Conservation (phyloP, 768 basidiomycete genomes). For the Porpolomopsis calyptriformis region DNA sequence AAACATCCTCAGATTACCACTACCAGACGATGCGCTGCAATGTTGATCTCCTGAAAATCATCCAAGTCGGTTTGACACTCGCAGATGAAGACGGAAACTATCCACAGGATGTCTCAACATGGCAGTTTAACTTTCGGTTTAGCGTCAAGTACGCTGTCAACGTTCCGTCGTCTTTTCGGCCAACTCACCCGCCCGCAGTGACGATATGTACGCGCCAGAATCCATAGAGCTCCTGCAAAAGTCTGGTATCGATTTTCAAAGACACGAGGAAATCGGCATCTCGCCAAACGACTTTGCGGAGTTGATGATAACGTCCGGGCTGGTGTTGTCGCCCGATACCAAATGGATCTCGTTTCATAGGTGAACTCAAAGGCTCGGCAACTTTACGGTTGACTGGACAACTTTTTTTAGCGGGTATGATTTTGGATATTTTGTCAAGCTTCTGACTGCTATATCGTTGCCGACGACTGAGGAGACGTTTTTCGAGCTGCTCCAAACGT, state of each 20-base stretch:
- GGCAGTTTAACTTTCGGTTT: conserved; percentile 99
- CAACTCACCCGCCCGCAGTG: conserved; percentile 34
- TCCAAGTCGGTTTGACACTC: conserved; percentile 92
- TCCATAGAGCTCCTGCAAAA: conserved; percentile 91
- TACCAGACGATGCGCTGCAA: conserved; percentile 99
- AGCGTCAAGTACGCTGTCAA: conserved; percentile 59
- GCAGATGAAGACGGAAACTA: conserved; percentile 90
- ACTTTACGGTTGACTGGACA: background rate
- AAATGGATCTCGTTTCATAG: conserved; percentile 98
- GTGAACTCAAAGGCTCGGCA: conserved; percentile 38
- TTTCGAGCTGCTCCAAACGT: conserved; percentile 74
- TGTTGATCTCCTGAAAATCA: conserved; percentile 95
- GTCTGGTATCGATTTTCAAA: conserved; percentile 90
- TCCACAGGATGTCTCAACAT: conserved; percentile 83
- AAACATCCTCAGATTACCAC: conserved; percentile 95
- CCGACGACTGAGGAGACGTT: conserved; percentile 85
- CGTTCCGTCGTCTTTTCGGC: conserved; percentile 12
- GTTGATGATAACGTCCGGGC: conserved; percentile 89
- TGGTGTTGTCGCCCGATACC: conserved; percentile 80
- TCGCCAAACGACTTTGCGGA: conserved; percentile 92
- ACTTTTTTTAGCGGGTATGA: conserved; percentile 76
- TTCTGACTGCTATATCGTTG: conserved; percentile 75
- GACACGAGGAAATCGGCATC: conserved; percentile 89
- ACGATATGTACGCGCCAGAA: conserved; percentile 99
- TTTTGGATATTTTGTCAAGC: conserved; percentile 96